These are phyloP conservation scores for Helotiales sp. DNA, from an alignment of 2,329 filamentous ascomycete genomes.

Conservation along the genomic window DNA sequence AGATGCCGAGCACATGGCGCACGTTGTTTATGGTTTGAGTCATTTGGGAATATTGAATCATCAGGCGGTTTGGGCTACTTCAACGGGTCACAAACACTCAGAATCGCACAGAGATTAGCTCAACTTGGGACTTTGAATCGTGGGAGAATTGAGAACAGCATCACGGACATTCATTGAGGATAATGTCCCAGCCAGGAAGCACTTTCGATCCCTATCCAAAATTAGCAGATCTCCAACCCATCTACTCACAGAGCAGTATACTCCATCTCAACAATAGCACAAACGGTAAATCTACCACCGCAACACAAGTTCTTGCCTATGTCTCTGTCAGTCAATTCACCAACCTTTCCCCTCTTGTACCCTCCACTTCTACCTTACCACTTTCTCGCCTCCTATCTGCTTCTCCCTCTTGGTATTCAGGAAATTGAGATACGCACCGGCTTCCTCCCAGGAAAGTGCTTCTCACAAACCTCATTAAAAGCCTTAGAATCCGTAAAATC, in stretches of 20 bases:
- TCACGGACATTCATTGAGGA: not conserved
- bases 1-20: too few species aligned
- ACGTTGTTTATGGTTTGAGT: too few species aligned
- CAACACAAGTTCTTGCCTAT: slow-evolving; percentile 13
- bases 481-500: not conserved
- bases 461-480: not conserved
- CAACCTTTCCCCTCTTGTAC: too few species aligned
- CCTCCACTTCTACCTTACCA: too few species aligned
- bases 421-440: not conserved
- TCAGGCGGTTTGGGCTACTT: too few species aligned
- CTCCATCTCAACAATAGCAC: slow-evolving; percentile 14
- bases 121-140: not conserved
- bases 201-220: too few species aligned
- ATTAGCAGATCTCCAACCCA: not conserved
- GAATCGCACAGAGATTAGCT: too few species aligned
- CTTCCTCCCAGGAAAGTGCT: not conserved
- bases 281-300: slow-evolving; percentile 9
- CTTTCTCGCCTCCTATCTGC: not conserved
- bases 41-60: too few species aligned
- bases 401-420: too few species aligned
- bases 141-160: not conserved
- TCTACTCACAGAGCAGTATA: slow-evolving; percentile 4
- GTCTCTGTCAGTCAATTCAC: too few species aligned
- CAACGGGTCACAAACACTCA: too few species aligned
- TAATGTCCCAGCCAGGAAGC: not conserved